A percentile compares a stretch with the other conserved stretches of the same genome.
Evolutionary conservation across 1,284 basidiomycete genomes (phyloP).

Genomic region (Retiboletus fuscus): DNA sequence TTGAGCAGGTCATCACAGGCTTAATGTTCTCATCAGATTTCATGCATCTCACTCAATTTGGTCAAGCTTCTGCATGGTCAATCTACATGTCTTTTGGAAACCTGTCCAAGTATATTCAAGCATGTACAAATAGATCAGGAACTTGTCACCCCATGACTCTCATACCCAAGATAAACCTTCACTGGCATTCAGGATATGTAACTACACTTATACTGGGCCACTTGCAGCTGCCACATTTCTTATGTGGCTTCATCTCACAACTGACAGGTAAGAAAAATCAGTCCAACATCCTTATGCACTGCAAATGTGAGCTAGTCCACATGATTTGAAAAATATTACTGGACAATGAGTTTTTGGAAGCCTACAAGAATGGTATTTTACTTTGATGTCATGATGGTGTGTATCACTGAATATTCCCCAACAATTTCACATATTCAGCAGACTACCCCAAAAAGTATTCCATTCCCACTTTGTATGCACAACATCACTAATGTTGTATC

Average conservation of each 20-base stretch:
- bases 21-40: constrained; percentile 2
- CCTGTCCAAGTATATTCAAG: background rate
- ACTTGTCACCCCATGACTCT: background rate
- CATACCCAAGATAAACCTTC: background rate
- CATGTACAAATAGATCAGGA: background rate
- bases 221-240: background rate
- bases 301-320: too few relatives aligned
- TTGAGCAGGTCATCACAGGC: background rate
- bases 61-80: too few relatives aligned
- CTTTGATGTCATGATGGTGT: constrained; percentile 1
- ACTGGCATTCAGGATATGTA: background rate
- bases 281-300: too few relatives aligned
- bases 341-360: too few relatives aligned
- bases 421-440: constrained; percentile 11
- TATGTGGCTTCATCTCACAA: background rate
- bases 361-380: background rate
- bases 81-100: background rate
- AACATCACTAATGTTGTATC: background rate
- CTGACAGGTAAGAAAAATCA: too few relatives aligned
- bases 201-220: background rate
- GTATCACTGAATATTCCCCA: background rate
- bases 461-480: background rate
- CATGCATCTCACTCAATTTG: background rate
- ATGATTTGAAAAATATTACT: too few relatives aligned
- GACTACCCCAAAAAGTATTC: constrained; percentile 12